These are phyloP conservation scores for Metarhizium robertsii DNA, from an alignment of 2,329 filamentous ascomycete species.

Conservation along the genomic window DNA sequence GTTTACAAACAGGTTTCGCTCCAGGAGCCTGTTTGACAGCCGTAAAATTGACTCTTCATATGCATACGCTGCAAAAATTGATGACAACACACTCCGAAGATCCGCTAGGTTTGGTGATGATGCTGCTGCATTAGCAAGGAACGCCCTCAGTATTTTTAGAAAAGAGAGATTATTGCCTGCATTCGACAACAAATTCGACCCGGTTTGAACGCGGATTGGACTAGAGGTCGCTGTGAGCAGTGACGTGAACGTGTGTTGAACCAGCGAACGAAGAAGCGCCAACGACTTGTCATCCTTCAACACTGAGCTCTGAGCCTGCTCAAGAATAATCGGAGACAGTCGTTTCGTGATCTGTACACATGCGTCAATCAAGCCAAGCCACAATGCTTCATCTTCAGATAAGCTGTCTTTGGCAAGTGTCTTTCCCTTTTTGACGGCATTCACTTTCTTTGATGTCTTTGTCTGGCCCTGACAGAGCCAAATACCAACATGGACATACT, in stretches of 20 bases:
- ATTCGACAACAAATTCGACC: conserved; percentile 25
- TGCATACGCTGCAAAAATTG: conserved; percentile 90
- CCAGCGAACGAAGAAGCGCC: conserved; percentile 61
- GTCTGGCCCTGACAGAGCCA: conserved; percentile 90
- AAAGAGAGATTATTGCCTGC: conserved; percentile 62
- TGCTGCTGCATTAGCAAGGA: conserved; percentile 71
- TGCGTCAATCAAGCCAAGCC: conserved; percentile 52
- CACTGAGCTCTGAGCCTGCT: conserved; percentile 17
- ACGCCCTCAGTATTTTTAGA: conserved; percentile 78
- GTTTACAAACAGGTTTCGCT: conserved; percentile 79
- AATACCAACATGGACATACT: conserved; percentile 85
- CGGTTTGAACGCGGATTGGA: conserved; percentile 23
- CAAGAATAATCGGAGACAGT: conserved; percentile 46
- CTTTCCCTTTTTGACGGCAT: conserved; percentile 42
- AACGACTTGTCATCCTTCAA: conserved; percentile 54
- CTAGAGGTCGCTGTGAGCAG: conserved; percentile 67
- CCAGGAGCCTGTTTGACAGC: conserved; percentile 77
- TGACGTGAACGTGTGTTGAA: conserved; percentile 86
- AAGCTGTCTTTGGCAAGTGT: conserved; percentile 32
- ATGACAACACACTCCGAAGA: conserved; percentile 71
- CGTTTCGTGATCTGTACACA: conserved; percentile 55
- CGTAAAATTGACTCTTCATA: conserved; percentile 87
- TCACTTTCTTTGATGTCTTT: conserved; percentile 42
- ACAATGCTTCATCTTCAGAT: conserved; percentile 45
- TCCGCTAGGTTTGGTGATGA: conserved; percentile 82